phyloP scores from a whole-genome alignment of 148 eudicot genomes.

The Heliamphora exappendiculata region DNA sequence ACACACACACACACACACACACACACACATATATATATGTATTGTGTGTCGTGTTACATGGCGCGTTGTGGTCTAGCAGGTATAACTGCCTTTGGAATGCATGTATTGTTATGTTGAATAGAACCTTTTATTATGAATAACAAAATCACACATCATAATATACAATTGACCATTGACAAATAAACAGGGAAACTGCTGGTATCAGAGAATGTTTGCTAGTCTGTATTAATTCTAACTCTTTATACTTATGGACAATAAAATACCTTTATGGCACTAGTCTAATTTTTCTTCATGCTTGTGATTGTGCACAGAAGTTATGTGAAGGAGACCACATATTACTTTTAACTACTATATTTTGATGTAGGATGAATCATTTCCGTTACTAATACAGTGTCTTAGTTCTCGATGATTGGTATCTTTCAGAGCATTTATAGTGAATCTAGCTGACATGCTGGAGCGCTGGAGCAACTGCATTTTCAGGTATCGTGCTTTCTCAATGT shows the following conservation, averaged over 20 bases:
- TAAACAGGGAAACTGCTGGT: background rate
- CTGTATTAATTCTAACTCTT: background rate
- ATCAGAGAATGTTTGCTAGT: background rate
- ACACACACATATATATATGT: too few relatives aligned
- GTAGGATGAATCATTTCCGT: background rate
- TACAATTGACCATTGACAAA: background rate
- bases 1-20: too few relatives aligned
- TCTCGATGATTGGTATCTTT: slow-evolving; percentile 8
- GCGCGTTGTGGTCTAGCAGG: background rate
- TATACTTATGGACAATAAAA: background rate
- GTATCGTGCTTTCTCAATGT: slow-evolving; percentile 30
- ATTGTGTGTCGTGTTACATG: too few relatives aligned
- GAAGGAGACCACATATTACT: background rate
- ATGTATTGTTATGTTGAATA: background rate
- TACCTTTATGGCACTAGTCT: background rate
- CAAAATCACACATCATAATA: background rate
- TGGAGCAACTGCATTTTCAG: slow-evolving; percentile 95
- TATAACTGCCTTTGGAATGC: background rate
- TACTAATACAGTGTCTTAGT: background rate
- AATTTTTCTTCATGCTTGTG: background rate
- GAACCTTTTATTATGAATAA: background rate
- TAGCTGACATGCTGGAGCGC: slow-evolving; percentile 96
- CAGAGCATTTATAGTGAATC: slow-evolving; percentile 91
- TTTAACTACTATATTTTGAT: background rate
- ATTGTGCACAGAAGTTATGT: background rate